Percentiles rank a stretch among this genome's conserved stretches.
These are phyloP conservation scores for Solanum hybrid DNA, from an alignment of 305 asterid species.

Conservation along the genomic window DNA sequence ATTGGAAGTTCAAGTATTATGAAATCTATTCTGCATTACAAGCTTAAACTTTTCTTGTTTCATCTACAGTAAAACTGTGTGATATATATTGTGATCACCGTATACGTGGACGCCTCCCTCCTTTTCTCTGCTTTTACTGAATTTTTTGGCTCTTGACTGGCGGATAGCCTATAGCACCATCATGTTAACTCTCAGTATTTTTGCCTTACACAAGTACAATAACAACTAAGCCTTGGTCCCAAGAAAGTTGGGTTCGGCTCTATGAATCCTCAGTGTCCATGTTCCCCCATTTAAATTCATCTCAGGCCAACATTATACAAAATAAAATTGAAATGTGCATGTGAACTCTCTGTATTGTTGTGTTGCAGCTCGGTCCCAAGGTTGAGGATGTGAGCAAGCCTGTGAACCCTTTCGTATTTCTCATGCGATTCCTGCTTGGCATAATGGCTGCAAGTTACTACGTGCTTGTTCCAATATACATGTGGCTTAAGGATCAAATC, in stretches of 20 bases:
- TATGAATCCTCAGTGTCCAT: neutral
- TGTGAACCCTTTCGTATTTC: constrained; percentile 23
- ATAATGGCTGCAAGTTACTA: constrained; percentile 25
- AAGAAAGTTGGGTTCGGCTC: neutral
- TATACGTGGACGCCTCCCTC: neutral
- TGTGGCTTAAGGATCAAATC: constrained; percentile 28
- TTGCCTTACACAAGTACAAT: neutral
- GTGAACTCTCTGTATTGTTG: neutral
- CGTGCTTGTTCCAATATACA: constrained; percentile 30
- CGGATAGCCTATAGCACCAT: neutral
- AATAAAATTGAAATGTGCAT: neutral
- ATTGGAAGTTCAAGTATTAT: neutral
- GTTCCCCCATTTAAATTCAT: neutral
- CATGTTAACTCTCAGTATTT: neutral
- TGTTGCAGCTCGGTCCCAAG: constrained; percentile 18
- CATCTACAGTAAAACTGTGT: neutral
- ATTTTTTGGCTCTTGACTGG: neutral
- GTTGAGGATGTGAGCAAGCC: constrained; percentile 35
- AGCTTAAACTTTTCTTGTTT: neutral
- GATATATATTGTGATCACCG: neutral
- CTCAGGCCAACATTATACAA: neutral
- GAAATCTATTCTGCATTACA: neutral
- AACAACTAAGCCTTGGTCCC: neutral
- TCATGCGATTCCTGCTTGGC: constrained; percentile 24
- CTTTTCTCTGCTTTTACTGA: neutral